Evolutionary conservation across 2,329 filamentous ascomycete species (phyloP).

Genomic region (Fonsecaea monophora): DNA sequence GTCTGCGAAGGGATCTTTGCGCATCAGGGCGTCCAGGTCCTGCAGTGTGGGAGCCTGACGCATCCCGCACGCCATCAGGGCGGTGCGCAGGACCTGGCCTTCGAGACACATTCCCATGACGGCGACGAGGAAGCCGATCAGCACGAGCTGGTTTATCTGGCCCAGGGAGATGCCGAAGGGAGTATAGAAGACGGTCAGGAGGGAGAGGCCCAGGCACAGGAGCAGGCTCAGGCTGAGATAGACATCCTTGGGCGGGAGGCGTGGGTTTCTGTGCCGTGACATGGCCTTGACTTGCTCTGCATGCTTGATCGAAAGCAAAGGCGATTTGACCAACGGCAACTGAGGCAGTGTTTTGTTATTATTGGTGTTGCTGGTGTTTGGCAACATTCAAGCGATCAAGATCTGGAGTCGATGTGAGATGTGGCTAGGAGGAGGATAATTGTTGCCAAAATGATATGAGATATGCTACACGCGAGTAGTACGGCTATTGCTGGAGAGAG

Average conservation of each 20-base stretch:
- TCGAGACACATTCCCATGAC: constrained; percentile 31
- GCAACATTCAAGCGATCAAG: neutral
- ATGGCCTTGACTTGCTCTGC: neutral
- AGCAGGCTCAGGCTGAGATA: constrained; percentile 13
- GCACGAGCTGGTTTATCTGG: constrained; percentile 32
- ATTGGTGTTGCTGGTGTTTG: neutral
- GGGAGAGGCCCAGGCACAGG: constrained; percentile 10
- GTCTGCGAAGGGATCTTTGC: constrained; percentile 22
- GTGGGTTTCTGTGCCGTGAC: neutral
- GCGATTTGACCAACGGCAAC: neutral
- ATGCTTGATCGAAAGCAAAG: neutral
- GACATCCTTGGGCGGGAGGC: constrained; percentile 12
- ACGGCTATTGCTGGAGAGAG: too few species aligned
- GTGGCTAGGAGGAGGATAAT: too few species aligned
- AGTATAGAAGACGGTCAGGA: constrained; percentile 24
- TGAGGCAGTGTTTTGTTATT: neutral
- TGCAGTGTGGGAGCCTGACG: constrained; percentile 23
- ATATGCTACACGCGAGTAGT: too few species aligned
- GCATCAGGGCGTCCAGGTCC: constrained; percentile 30
- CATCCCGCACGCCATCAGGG: constrained; percentile 19
- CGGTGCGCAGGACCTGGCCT: constrained; percentile 24
- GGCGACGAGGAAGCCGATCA: constrained; percentile 28
- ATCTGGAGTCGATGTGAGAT: neutral
- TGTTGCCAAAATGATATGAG: too few species aligned
- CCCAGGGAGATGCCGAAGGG: constrained; percentile 24